Evolutionary conservation across 164 flowering plant genomes (phyloP).

Genomic region (Dillenia turbinata): DNA sequence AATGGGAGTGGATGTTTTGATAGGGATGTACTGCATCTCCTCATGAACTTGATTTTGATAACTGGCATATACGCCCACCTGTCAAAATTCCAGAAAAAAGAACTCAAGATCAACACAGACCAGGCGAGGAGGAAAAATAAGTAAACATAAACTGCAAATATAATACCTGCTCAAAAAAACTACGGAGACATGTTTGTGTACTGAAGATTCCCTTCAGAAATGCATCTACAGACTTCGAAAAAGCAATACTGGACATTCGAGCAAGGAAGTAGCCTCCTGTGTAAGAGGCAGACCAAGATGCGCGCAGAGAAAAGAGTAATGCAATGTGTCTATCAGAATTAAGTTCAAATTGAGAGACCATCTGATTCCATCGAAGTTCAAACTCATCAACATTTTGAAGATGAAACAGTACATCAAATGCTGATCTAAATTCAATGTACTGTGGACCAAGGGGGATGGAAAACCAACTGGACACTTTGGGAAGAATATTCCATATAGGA

Average conservation of each 20-base stretch:
- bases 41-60: constrained; percentile 27
- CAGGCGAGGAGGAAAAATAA: not conserved
- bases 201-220: constrained; percentile 46
- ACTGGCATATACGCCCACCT: constrained; percentile 41
- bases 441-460: constrained; percentile 45
- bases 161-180: constrained; percentile 63
- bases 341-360: constrained; percentile 56
- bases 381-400: constrained; percentile 50
- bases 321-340: constrained; percentile 54
- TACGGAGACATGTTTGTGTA: constrained; percentile 43
- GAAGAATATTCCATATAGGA: constrained; percentile 38
- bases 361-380: constrained; percentile 54
- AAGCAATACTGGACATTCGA: constrained; percentile 31
- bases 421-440: constrained; percentile 46
- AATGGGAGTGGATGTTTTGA: constrained; percentile 56
- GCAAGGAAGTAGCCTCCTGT: constrained; percentile 50
- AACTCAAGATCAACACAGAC: not conserved
- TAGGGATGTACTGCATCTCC: constrained; percentile 32
- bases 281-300: constrained; percentile 48
- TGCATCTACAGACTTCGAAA: constrained; percentile 32
- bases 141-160: not conserved
- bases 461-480: constrained; percentile 64
- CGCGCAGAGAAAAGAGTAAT: constrained; percentile 46
- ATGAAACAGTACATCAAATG: constrained; percentile 44
- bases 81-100: constrained; percentile 8